These are phyloP conservation scores for Choanephora cucurbitarum DNA, from an alignment of 371 early-diverging fungal genomes.

Conservation along the genomic window DNA sequence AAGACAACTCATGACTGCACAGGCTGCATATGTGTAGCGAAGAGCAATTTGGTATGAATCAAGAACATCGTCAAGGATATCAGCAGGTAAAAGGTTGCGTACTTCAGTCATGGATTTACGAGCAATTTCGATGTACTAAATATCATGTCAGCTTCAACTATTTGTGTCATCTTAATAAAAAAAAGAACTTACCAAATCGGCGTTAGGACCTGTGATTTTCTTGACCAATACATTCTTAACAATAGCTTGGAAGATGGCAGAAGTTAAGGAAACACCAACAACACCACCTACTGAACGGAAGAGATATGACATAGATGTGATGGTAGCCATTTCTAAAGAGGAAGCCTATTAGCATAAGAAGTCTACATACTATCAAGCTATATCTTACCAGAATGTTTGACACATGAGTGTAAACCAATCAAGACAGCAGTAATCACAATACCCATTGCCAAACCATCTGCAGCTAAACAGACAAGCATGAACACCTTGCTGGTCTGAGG, in stretches of 20 bases:
- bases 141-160: not conserved
- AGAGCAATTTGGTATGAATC: constrained; percentile 43
- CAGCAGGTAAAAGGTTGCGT: constrained; percentile 37
- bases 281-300: constrained; percentile 51
- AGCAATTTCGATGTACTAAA: constrained; percentile 44
- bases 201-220: constrained; percentile 43
- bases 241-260: constrained; percentile 48
- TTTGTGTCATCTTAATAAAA: not conserved
- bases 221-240: constrained; percentile 31
- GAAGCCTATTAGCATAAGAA: no score
- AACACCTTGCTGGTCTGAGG: constrained; percentile 11
- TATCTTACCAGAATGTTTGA: constrained; percentile 31
- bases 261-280: constrained; percentile 42
- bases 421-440: constrained; percentile 34
- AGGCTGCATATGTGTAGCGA: constrained; percentile 35
- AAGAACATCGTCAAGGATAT: constrained; percentile 37
- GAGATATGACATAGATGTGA: constrained; percentile 50
- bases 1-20: constrained; percentile 32
- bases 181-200: constrained; percentile 29
- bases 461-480: constrained; percentile 21
- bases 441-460: constrained; percentile 48
- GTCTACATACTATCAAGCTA: not conserved
- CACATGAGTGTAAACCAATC: constrained; percentile 44
- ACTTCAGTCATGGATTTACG: constrained; percentile 51
- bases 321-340: constrained; percentile 44